Percentiles rank a stretch among this genome's conserved stretches.
Evolutionary conservation across 768 basidiomycete genomes (phyloP).

Genomic region (button mushroom (Agaricus bisporus)): DNA sequence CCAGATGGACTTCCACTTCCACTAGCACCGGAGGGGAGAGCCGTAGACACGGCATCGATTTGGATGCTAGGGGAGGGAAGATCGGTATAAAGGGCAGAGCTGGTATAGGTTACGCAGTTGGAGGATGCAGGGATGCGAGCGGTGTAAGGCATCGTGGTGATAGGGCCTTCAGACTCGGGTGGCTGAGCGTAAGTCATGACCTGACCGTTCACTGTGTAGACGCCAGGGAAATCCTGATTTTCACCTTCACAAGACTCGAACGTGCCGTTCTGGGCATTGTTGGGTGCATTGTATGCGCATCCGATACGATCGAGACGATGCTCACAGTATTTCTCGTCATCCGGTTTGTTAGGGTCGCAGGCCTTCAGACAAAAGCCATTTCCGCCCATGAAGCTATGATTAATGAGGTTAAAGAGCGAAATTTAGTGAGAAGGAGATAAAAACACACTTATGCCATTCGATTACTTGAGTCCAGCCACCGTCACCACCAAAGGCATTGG

Average conservation of each 20-base stretch:
- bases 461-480: constrained; percentile 47
- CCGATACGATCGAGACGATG: constrained; percentile 75
- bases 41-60: background rate
- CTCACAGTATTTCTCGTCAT: constrained; percentile 52
- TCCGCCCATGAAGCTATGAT: constrained; percentile 2
- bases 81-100: constrained; percentile 21
- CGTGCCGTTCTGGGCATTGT: constrained; percentile 44
- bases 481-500: constrained; percentile 38
- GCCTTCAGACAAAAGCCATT: constrained; percentile 13
- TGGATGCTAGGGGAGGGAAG: constrained; percentile 14
- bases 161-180: constrained; percentile 34
- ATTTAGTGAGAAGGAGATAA: constrained; percentile 5
- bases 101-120: constrained; percentile 26
- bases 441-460: constrained; percentile 64
- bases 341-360: constrained; percentile 23
- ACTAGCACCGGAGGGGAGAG: background rate
- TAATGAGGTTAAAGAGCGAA: background rate
- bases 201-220: constrained; percentile 33
- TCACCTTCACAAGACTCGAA: constrained; percentile 64
- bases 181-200: constrained; percentile 40
- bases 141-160: constrained; percentile 35
- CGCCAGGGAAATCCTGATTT: constrained; percentile 53
- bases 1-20: constrained; percentile 9
- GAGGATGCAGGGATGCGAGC: constrained; percentile 33
- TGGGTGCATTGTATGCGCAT: constrained; percentile 65